These are phyloP conservation scores for Acanthamoeba polyphaga DNA, from an alignment of 208 protist genomes.

Conservation along the genomic window DNA sequence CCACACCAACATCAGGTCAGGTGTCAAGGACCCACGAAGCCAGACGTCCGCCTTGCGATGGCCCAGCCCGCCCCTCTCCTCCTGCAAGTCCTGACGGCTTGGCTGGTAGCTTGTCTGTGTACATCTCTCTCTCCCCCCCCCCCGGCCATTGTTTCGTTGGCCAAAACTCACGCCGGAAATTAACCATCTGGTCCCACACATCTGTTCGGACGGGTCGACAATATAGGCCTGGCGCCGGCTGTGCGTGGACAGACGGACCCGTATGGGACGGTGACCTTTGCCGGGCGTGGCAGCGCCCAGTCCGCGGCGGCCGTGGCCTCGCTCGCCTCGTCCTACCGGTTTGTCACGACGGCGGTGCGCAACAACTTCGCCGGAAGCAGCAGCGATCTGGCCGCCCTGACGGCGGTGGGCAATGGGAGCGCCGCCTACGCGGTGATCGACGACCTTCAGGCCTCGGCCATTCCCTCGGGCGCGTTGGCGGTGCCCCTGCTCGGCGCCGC, in stretches of 20 bases:
- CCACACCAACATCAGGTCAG: too few species aligned
- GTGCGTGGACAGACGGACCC: background rate
- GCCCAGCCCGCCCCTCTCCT: too few species aligned
- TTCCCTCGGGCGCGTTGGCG: background rate
- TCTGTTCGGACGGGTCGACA: too few species aligned
- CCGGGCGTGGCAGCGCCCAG: background rate
- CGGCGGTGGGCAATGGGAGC: background rate
- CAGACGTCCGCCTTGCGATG: too few species aligned
- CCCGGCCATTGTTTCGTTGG: too few species aligned
- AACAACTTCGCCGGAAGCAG: background rate
- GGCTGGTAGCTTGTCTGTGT: too few species aligned
- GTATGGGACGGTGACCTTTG: background rate
- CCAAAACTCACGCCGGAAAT: too few species aligned
- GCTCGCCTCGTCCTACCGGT: background rate
- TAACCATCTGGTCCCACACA: too few species aligned
- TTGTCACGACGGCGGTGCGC: background rate
- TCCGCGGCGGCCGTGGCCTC: background rate
- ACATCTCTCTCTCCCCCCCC: too few species aligned
- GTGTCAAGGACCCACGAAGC: too few species aligned
- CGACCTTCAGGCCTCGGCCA: background rate
- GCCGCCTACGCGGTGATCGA: background rate
- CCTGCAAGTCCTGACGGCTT: too few species aligned
- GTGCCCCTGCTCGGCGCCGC: slow-evolving; percentile 4
- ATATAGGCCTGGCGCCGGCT: background rate
- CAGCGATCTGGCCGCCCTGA: background rate